phyloP scores from a whole-genome alignment of 2,329 filamentous ascomycete genomes.

The Pseudofabraea citricarpa region DNA sequence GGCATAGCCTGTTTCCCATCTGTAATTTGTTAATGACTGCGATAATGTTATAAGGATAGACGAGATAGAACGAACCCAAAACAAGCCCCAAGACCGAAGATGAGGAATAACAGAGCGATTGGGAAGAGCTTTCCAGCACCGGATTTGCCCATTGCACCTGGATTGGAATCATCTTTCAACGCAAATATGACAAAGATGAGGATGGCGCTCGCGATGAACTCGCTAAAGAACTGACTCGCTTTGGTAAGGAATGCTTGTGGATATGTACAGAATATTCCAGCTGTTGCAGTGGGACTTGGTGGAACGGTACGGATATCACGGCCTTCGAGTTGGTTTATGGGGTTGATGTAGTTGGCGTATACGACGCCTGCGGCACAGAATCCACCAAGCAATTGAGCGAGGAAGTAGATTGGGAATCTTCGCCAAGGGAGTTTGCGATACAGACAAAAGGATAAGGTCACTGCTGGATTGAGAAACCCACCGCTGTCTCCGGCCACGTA shows the following conservation, averaged over 20 bases:
- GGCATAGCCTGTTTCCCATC: slow-evolving; percentile 73
- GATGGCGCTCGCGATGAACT: slow-evolving; percentile 63
- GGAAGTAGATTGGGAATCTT: slow-evolving; percentile 62
- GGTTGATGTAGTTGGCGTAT: slow-evolving; percentile 59
- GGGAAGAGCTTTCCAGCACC: slow-evolving; percentile 54
- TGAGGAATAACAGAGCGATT: slow-evolving; percentile 63
- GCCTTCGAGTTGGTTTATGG: slow-evolving; percentile 62
- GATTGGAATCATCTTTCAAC: slow-evolving; percentile 50
- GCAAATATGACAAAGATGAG: slow-evolving; percentile 71
- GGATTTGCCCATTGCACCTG: slow-evolving; percentile 39
- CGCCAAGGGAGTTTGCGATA: slow-evolving; percentile 65
- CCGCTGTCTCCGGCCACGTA: slow-evolving; percentile 63
- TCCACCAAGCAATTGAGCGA: slow-evolving; percentile 63
- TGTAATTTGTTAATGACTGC: slow-evolving; percentile 1
- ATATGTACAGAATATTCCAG: slow-evolving; percentile 70
- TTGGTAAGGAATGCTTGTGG: slow-evolving; percentile 62
- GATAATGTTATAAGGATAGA: not conserved
- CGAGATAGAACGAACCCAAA: slow-evolving; percentile 38
- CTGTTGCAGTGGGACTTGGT: slow-evolving; percentile 53
- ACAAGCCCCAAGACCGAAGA: slow-evolving; percentile 68
- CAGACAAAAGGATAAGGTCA: slow-evolving; percentile 65
- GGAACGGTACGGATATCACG: slow-evolving; percentile 57
- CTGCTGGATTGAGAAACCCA: slow-evolving; percentile 65
- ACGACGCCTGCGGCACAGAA: slow-evolving; percentile 57
- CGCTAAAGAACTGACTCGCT: slow-evolving; percentile 65